A percentile compares a stretch with the other conserved stretches of the same genome.
These are phyloP conservation scores for Pascua guehoae DNA, from an alignment of 1,284 basidiomycete genomes.

Conservation along the genomic window DNA sequence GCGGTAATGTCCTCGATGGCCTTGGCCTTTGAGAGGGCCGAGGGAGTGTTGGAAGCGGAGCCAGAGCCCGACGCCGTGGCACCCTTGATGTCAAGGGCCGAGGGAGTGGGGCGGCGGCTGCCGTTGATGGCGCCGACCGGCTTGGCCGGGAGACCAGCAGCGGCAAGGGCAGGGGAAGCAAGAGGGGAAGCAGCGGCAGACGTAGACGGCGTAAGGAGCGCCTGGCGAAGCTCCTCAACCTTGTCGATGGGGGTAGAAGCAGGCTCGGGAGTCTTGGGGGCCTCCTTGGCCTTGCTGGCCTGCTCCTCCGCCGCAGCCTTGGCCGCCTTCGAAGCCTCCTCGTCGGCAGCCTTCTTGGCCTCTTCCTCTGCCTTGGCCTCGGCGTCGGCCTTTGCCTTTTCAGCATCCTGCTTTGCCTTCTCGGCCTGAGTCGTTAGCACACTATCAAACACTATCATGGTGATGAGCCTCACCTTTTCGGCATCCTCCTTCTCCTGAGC, in stretches of 20 bases:
- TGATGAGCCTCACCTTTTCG: constrained; percentile 24
- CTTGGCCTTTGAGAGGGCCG: constrained; percentile 68
- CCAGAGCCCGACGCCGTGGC: constrained; percentile 39
- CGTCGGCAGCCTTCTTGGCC: constrained; percentile 22
- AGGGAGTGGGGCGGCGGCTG: constrained; percentile 53
- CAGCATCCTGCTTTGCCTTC: constrained; percentile 24
- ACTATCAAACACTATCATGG: no score
- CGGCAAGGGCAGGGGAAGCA: constrained; percentile 41
- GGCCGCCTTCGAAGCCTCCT: constrained; percentile 30
- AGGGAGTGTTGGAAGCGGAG: constrained; percentile 47
- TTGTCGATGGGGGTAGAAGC: constrained; percentile 25
- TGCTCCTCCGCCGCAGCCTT: constrained; percentile 33
- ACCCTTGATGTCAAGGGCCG: constrained; percentile 64
- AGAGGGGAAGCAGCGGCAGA: constrained; percentile 35
- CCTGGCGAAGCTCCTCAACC: constrained; percentile 29
- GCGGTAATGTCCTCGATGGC: constrained; percentile 77
- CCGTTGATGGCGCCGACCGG: constrained; percentile 38
- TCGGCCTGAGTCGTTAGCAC: constrained; percentile 5
- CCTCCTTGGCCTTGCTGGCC: constrained; percentile 49
- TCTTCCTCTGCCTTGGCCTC: constrained; percentile 45
- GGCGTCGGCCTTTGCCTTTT: constrained; percentile 36
- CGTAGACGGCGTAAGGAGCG: constrained; percentile 28
- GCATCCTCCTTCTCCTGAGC: constrained; percentile 43
- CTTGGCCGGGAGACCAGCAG: constrained; percentile 47
- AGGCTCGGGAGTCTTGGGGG: constrained; percentile 44